Conservation (phyloP, 169 alveolate genomes). For the Cryptosporidium tyzzeri region DNA sequence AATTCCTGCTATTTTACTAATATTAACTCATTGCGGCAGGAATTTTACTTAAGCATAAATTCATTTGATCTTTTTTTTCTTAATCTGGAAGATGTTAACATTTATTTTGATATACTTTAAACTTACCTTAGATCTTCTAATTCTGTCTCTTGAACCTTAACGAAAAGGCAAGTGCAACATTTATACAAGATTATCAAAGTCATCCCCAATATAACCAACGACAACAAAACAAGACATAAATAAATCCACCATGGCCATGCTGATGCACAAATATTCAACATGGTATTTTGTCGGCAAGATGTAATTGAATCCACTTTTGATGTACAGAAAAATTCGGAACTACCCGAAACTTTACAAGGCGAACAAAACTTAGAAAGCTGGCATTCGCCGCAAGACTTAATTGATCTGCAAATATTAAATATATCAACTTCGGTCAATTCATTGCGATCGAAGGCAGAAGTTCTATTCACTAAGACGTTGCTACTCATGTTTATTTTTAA, state of each 20-base stretch:
- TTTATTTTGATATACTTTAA: neutral
- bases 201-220: constrained; percentile 36
- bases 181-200: constrained; percentile 20
- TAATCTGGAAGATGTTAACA: neutral
- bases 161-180: constrained; percentile 67
- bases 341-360: constrained; percentile 18
- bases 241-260: constrained; percentile 73
- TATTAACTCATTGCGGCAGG: constrained; percentile 26
- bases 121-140: constrained; percentile 51
- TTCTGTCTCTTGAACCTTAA: constrained; percentile 46
- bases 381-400: constrained; percentile 59
- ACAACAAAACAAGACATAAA: constrained; percentile 29
- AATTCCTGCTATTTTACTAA: neutral
- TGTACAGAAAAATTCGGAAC: constrained; percentile 46
- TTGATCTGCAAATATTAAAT: constrained; percentile 8
- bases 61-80: constrained; percentile 8
- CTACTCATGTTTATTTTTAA: neutral
- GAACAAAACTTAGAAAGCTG: constrained; percentile 58
- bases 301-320: constrained; percentile 57
- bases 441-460: neutral
- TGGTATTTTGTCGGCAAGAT: constrained; percentile 33
- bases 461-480: neutral
- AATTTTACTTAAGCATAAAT: neutral
- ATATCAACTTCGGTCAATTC: constrained; percentile 31
- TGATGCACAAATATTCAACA: constrained; percentile 53